Conservation (phyloP, 2,329 filamentous ascomycete species). For the Biscogniauxia marginata region DNA sequence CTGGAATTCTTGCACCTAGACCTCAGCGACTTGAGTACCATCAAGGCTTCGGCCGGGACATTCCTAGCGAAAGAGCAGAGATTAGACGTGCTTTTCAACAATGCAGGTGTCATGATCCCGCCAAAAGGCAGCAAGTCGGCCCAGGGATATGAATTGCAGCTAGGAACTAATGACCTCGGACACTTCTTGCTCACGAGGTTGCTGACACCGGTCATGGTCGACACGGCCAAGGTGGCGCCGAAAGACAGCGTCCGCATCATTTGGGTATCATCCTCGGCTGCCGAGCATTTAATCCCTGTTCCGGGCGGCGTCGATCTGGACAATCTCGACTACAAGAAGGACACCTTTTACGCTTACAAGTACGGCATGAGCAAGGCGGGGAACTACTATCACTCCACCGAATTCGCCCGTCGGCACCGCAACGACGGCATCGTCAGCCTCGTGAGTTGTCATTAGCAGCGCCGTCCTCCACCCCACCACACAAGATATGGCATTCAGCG, state of each 20-base stretch:
- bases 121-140: slow-evolving; percentile 35
- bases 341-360: slow-evolving; percentile 18
- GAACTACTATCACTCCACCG: slow-evolving; percentile 30
- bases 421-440: slow-evolving; percentile 29
- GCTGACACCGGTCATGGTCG: slow-evolving; percentile 24
- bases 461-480: neutral
- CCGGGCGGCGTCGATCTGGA: slow-evolving; percentile 28
- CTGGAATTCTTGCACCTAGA: slow-evolving; percentile 24
- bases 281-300: slow-evolving; percentile 21
- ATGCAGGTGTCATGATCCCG: slow-evolving; percentile 40
- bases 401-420: slow-evolving; percentile 25
- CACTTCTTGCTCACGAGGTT: slow-evolving; percentile 32
- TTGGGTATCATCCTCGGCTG: slow-evolving; percentile 31
- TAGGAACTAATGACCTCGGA: slow-evolving; percentile 31
- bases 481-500: neutral
- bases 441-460: slow-evolving; percentile 15
- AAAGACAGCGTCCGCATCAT: slow-evolving; percentile 28
- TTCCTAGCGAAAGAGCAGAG: slow-evolving; percentile 27
- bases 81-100: slow-evolving; percentile 40
- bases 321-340: slow-evolving; percentile 30
- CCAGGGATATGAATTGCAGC: slow-evolving; percentile 33
- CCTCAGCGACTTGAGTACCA: slow-evolving; percentile 22
- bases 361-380: slow-evolving; percentile 32
- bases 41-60: slow-evolving; percentile 16
- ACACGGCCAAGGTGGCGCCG: slow-evolving; percentile 24